These are phyloP conservation scores for Phytopythium litorale DNA, from an alignment of 352 stramenopile species.

Conservation along the genomic window DNA sequence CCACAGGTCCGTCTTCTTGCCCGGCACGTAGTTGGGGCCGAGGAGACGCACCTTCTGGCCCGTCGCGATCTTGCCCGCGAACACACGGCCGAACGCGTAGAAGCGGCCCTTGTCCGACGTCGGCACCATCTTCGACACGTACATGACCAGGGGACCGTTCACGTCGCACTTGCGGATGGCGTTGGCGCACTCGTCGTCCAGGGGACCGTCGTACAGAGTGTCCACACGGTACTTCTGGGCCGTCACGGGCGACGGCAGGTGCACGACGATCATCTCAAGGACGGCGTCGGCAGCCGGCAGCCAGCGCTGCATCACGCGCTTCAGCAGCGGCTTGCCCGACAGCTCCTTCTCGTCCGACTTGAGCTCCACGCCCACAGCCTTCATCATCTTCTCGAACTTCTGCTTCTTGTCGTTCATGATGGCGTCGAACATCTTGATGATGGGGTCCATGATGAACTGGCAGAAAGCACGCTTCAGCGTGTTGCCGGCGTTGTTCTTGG, in stretches of 20 bases:
- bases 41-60: conserved; percentile 99
- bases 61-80: conserved; percentile 98
- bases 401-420: conserved; percentile 99
- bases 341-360: conserved; percentile 97
- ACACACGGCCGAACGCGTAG: conserved; percentile 99
- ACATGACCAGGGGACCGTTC: conserved; percentile 98
- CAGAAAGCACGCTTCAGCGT: conserved; percentile 98
- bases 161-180: conserved; percentile 99
- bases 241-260: conserved; percentile 96
- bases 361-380: conserved; percentile 96
- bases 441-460: conserved; percentile 99
- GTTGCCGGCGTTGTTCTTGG: conserved; percentile 90
- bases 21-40: conserved; percentile 99
- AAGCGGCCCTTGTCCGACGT: conserved; percentile 98
- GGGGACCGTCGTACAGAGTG: conserved; percentile 97
- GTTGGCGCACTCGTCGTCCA: conserved; percentile 96
- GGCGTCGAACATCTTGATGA: conserved; percentile 99
- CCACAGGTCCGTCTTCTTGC: conserved; percentile 99
- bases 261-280: conserved; percentile 99
- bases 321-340: conserved; percentile 96
- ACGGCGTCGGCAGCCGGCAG: conserved; percentile 97
- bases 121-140: conserved; percentile 99
- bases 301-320: conserved; percentile 99
- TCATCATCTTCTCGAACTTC: conserved; percentile 98
- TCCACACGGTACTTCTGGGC: conserved; percentile 98